These are phyloP conservation scores for Suillus fuscotomentosus DNA, from an alignment of 768 basidiomycete species.

Conservation along the genomic window DNA sequence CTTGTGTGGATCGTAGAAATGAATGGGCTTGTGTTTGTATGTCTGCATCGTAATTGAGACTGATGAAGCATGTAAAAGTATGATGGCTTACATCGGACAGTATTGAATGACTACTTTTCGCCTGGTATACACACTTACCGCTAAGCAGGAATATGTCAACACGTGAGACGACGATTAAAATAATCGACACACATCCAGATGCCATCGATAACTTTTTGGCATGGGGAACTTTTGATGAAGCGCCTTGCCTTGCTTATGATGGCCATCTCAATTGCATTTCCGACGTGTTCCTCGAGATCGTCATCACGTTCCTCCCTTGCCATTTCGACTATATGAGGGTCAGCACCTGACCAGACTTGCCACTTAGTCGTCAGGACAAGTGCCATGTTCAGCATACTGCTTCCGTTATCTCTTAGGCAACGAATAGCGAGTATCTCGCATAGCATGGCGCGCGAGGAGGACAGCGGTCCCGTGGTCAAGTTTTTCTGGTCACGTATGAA, in stretches of 20 bases:
- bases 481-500: conserved; percentile 73
- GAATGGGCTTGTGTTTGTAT: conserved; percentile 88
- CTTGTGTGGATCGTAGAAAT: conserved; percentile 92
- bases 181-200: conserved; percentile 64
- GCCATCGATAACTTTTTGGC: conserved; percentile 85
- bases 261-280: conserved; percentile 92
- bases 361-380: conserved; percentile 76
- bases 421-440: conserved; percentile 91
- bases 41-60: conserved; percentile 49
- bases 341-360: conserved; percentile 79
- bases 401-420: conserved; percentile 68
- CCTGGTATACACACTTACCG: conserved; percentile 89
- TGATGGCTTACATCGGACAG: conserved; percentile 74
- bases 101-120: conserved; percentile 83
- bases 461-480: conserved; percentile 67
- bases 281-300: conserved; percentile 75
- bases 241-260: conserved; percentile 83
- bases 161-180: neutral
- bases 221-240: conserved; percentile 87
- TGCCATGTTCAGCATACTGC: conserved; percentile 66
- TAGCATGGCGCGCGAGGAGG: conserved; percentile 70
- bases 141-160: conserved; percentile 38
- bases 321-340: conserved; percentile 51
- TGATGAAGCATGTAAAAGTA: neutral
- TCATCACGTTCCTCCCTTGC: conserved; percentile 66